These are phyloP conservation scores for Ophiostoma fasciatum DNA, from an alignment of 2,329 filamentous ascomycete species.

Conservation along the genomic window DNA sequence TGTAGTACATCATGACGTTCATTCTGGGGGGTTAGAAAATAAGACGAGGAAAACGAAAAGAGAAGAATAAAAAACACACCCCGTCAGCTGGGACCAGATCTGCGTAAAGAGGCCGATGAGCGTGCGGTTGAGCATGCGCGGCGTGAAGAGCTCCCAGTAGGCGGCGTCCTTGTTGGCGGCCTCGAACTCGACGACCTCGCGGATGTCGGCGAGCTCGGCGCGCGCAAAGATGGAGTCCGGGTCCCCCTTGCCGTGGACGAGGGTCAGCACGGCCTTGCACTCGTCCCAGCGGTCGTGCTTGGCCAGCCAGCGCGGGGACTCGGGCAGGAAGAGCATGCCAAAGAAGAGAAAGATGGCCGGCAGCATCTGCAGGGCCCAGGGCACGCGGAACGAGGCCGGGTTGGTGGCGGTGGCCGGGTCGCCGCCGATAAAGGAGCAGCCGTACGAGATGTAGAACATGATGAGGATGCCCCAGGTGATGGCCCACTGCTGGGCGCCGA, in stretches of 20 bases:
- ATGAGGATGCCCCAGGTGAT: conserved; percentile 25
- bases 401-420: conserved; percentile 14
- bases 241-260: conserved; percentile 52
- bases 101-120: conserved; percentile 58
- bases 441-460: conserved; percentile 33
- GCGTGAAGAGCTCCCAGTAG: conserved; percentile 57
- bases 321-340: conserved; percentile 28
- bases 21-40: conserved; percentile 24
- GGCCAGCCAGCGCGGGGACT: conserved; percentile 36
- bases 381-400: conserved; percentile 32
- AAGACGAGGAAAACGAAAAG: no score
- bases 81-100: conserved; percentile 62
- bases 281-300: conserved; percentile 33
- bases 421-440: conserved; percentile 24
- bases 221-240: conserved; percentile 48
- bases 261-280: conserved; percentile 29
- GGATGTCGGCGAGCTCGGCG: conserved; percentile 57
- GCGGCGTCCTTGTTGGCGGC: conserved; percentile 51
- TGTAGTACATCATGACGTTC: conserved; percentile 64
- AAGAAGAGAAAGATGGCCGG: conserved; percentile 27
- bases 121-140: conserved; percentile 60
- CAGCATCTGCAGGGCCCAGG: conserved; percentile 33
- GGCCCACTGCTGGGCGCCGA: conserved; percentile 27
- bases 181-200: conserved; percentile 60
- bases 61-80: no score